These are phyloP conservation scores for Erodium maritimum DNA, from an alignment of 345 rosid genomes.

Conservation along the genomic window DNA sequence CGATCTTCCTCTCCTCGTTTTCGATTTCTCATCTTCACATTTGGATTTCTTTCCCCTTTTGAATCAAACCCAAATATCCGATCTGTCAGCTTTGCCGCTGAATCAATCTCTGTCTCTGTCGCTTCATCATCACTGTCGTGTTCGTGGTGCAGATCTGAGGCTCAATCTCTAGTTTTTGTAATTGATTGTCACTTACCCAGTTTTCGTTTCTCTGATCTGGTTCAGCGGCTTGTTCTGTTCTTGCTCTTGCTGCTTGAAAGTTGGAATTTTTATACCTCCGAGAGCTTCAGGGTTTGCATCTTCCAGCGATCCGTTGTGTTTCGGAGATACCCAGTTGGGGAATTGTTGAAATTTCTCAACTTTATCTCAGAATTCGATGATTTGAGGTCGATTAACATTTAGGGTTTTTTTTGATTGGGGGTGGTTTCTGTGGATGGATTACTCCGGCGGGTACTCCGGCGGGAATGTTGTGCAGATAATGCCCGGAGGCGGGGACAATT, in stretches of 20 bases:
- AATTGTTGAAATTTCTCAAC: constrained; percentile 5
- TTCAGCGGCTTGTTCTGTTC: background rate
- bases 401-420: background rate
- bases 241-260: background rate
- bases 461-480: constrained; percentile 59
- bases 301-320: background rate
- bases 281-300: background rate
- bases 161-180: background rate
- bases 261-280: background rate
- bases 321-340: constrained; percentile 18
- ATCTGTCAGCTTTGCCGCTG: background rate
- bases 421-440: constrained; percentile 29
- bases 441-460: constrained; percentile 32
- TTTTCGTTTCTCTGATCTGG: background rate
- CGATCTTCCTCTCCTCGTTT: background rate
- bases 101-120: background rate
- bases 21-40: background rate
- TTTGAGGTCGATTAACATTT: background rate
- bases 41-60: background rate
- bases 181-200: background rate
- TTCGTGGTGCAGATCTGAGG: background rate
- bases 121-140: background rate
- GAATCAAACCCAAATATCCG: background rate
- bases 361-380: constrained; percentile 7
- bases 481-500: constrained; percentile 19